Conservation (phyloP, 2,329 filamentous ascomycete species). For the Akanthomyces lecanii region DNA sequence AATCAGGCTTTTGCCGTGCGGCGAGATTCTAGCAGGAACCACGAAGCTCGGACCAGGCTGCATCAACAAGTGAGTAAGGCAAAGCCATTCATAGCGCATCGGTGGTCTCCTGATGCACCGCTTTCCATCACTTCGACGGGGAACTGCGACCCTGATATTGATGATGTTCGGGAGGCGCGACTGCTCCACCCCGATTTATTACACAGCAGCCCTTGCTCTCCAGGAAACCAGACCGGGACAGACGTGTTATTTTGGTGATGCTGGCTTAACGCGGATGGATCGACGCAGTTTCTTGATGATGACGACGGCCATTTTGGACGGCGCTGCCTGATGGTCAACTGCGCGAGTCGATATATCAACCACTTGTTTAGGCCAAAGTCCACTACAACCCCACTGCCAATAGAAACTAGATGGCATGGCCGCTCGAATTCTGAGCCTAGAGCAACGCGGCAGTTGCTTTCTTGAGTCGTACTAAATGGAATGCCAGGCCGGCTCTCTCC, state of each 20-base stretch:
- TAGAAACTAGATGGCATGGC: not conserved
- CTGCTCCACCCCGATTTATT: not conserved
- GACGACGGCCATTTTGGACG: too few species aligned
- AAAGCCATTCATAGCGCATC: not conserved
- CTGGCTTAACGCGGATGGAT: too few species aligned
- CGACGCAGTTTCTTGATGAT: too few species aligned
- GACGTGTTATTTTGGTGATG: too few species aligned
- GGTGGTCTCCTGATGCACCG: not conserved
- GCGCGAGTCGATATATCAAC: not conserved
- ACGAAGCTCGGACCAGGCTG: conserved; percentile 3
- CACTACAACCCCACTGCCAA: not conserved
- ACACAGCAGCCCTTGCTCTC: not conserved
- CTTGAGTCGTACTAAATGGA: not conserved
- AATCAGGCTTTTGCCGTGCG: not conserved
- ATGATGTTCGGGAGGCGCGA: not conserved
- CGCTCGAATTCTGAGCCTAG: not conserved
- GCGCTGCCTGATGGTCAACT: not conserved
- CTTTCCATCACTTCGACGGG: not conserved
- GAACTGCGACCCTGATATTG: not conserved
- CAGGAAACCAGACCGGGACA: not conserved
- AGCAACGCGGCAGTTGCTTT: not conserved
- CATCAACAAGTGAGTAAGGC: not conserved
- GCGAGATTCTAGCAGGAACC: not conserved
- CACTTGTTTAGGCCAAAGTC: not conserved
- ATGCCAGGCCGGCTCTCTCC: not conserved